Evolutionary conservation across 2,329 filamentous ascomycete species (phyloP).

Genomic region (Purpureocillium takamizusanense): DNA sequence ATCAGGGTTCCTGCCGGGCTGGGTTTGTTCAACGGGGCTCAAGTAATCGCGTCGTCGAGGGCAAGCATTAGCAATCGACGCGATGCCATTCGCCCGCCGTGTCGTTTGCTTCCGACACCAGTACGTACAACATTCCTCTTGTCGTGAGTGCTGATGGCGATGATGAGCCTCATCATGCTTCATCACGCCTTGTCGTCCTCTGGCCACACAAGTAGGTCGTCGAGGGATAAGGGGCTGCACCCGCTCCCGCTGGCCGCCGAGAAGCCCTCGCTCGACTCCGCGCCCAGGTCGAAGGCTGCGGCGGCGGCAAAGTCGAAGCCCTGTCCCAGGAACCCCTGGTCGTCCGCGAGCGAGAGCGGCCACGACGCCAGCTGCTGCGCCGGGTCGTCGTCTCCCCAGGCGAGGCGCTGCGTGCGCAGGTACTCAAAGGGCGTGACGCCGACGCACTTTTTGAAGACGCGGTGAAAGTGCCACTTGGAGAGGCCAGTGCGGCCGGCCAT

Average conservation of each 20-base stretch:
- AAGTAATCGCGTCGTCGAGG: too few relatives aligned
- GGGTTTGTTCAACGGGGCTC: too few relatives aligned
- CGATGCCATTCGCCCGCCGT: too few relatives aligned
- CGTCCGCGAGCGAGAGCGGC: too few relatives aligned
- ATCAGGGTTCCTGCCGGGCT: too few relatives aligned
- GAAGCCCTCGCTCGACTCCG: background rate
- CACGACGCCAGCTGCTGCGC: conserved; percentile 2
- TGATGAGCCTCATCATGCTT: too few relatives aligned
- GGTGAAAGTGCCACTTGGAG: conserved; percentile 49
- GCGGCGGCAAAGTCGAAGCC: conserved; percentile 2
- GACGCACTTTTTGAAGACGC: conserved; percentile 46
- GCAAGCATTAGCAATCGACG: too few relatives aligned
- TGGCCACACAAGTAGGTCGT: conserved; percentile 12
- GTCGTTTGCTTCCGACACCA: too few relatives aligned
- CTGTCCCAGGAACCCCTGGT: background rate
- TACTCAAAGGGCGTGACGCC: conserved; percentile 36
- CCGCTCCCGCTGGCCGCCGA: background rate
- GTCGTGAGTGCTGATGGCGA: too few relatives aligned
- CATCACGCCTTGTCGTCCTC: background rate
- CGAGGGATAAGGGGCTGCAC: conserved; percentile 5
- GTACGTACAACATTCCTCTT: too few relatives aligned
- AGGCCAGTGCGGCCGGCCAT: conserved; percentile 42
- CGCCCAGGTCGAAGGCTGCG: background rate
- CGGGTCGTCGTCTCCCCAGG: background rate
- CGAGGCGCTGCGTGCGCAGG: conserved; percentile 11